These are phyloP conservation scores for Exsudoporus frostii DNA, from an alignment of 768 basidiomycete species.

Conservation along the genomic window DNA sequence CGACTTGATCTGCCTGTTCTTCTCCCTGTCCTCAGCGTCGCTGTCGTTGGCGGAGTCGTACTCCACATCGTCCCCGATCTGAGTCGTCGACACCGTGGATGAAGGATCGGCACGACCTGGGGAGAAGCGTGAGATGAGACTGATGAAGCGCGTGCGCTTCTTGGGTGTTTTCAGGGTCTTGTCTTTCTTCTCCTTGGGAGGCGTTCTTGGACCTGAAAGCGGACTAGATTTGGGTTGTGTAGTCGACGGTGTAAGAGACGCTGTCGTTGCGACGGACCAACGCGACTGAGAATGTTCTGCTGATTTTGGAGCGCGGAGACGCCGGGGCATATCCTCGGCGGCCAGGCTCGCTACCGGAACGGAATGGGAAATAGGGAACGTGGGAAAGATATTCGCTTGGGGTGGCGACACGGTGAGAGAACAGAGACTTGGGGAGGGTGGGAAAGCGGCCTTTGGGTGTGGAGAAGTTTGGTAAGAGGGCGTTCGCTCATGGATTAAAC, in stretches of 20 bases:
- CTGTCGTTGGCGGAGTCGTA: constrained; percentile 24
- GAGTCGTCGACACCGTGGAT: constrained; percentile 1
- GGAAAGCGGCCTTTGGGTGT: background rate
- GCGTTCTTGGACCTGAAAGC: constrained; percentile 7
- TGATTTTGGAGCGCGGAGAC: constrained; percentile 4
- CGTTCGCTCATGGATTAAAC: background rate
- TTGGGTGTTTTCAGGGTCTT: constrained; percentile 26
- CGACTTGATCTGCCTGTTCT: constrained; percentile 13
- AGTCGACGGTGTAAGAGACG: constrained; percentile 22
- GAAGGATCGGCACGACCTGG: constrained; percentile 26
- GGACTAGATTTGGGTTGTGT: constrained; percentile 7
- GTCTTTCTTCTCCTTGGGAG: constrained; percentile 18
- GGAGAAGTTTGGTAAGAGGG: constrained; percentile 2
- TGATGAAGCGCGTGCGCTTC: constrained; percentile 33
- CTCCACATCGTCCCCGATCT: constrained; percentile 6
- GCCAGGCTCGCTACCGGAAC: background rate
- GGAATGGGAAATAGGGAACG: constrained; percentile 2
- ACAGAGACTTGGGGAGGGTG: constrained; percentile 4
- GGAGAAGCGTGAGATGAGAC: constrained; percentile 31
- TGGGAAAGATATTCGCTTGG: constrained; percentile 1
- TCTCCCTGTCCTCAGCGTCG: constrained; percentile 19
- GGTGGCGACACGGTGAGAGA: constrained; percentile 3
- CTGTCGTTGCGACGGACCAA: constrained; percentile 33
- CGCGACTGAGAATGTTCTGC: constrained; percentile 15
- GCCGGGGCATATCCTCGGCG: background rate